Evolutionary conservation across 495 filamentous ascomycete species (phyloP), one percentile per base, ranked within the genome.

Genomic region (Cetradonia linearis): DNA sequence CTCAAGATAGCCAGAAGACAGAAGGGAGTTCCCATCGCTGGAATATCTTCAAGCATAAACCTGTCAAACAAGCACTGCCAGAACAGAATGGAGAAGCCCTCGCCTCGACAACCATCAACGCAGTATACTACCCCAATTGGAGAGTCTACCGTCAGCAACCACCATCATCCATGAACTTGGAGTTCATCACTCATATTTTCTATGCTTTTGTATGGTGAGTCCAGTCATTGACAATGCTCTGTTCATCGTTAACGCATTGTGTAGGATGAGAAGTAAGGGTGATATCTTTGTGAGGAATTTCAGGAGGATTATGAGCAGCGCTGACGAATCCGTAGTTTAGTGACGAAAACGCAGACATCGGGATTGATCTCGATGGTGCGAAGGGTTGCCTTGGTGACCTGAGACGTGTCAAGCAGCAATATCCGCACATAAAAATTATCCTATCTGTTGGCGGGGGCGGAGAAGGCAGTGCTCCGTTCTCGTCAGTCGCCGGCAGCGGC

Each of bases 371-470:
- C 53, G 87, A 94, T 67, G 87, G 87, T 42, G 78, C 82, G 5
- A 77, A 85, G 55, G 91, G 91, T 34, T 89, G 88, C 62, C 75
- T 96, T 31, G 81, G 84, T 23, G 86, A 91, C 10, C 83, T 95
- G 67, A 83, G 77, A 69, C 76, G 82, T 58, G 73, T 94, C 55
- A 96, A 94, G 70, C 76, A 79, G 63, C 81, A 81, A 65, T 83
- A 93, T 67, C 79, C 79, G n/a, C 81, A 87, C 65, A 76, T 96
- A 59, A 86, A 86, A 62, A 78, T 91, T 36, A 81, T 95, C 44
- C 77, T 96, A 14, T 95, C 91, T n/a, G 79, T 96, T 63, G 91
- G 91, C n/a, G 84, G 84, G 1, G 89, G 88, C 10, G 86, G 85
- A 16, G 81, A 80, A 61, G 88, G 86, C n/a, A 85, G 82, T 64